phyloP scores from a whole-genome alignment of 768 basidiomycete species.

The Boletales sp. region DNA sequence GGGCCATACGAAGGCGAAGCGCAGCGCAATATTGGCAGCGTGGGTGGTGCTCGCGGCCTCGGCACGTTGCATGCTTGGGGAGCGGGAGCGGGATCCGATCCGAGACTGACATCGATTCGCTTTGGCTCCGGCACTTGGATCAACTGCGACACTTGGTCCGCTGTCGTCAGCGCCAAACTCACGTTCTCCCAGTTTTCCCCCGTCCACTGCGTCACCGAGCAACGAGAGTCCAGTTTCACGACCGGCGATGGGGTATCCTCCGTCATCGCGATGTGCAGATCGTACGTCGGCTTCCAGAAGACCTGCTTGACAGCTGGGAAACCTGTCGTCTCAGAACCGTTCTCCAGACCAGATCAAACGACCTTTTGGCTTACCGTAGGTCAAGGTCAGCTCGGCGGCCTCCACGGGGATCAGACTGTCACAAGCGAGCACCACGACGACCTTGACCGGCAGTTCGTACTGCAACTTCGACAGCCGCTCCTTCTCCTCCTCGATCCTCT shows the following conservation, averaged over 20 bases:
- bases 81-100: no score
- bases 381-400: constrained; percentile 13
- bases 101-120: constrained; percentile 11
- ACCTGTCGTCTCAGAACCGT: background rate
- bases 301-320: constrained; percentile 13
- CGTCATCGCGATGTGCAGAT: constrained; percentile 11
- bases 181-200: constrained; percentile 31
- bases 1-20: no score
- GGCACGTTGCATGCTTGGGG: no score
- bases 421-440: constrained; percentile 10
- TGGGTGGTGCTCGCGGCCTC: no score
- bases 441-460: background rate
- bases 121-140: constrained; percentile 23
- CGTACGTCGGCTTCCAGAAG: constrained; percentile 19
- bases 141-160: constrained; percentile 12
- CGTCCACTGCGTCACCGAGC: constrained; percentile 26
- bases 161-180: constrained; percentile 24
- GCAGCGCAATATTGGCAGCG: no score
- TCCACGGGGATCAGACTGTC: constrained; percentile 1
- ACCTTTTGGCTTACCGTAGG: constrained; percentile 11
- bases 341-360: no score
- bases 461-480: constrained; percentile 1
- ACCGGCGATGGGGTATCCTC: constrained; percentile 12
- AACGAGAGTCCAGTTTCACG: constrained; percentile 25
- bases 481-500: constrained; percentile 12